Evolutionary conservation across 306 rosid species (phyloP).

Genomic region (Pachyrhizus erosus): DNA sequence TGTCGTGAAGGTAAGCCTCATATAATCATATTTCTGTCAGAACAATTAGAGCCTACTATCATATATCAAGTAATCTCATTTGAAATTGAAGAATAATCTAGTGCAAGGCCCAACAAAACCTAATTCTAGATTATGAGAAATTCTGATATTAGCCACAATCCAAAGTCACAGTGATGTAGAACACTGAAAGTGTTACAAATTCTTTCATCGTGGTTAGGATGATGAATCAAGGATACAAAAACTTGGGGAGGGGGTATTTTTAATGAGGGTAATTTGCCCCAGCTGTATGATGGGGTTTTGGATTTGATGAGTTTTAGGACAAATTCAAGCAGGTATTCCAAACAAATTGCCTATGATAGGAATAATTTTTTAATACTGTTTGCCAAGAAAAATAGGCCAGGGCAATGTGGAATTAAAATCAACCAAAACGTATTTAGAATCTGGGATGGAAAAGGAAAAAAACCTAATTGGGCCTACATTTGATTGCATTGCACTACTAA

Average conservation of each 20-base stretch:
- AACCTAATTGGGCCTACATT: neutral
- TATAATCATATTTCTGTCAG: neutral
- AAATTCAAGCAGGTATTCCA: neutral
- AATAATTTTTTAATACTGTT: neutral
- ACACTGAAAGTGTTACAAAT: neutral
- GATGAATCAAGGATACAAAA: slow-evolving; percentile 8
- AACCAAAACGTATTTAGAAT: neutral
- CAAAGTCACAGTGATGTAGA: neutral
- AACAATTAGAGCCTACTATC: neutral
- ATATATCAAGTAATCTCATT: neutral
- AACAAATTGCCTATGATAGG: neutral
- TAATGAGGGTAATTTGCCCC: neutral
- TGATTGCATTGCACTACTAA: neutral
- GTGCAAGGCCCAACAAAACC: neutral
- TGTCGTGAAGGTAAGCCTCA: neutral
- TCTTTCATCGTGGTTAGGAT: neutral
- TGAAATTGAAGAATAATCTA: neutral
- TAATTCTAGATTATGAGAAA: neutral
- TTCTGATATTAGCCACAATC: neutral
- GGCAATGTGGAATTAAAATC: neutral
- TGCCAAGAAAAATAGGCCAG: neutral
- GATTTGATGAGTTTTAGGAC: neutral
- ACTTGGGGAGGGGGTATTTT: neutral
- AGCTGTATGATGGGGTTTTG: neutral
- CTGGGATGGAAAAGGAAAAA: slow-evolving; percentile 8